Base-by-base conservation (phyloP, 2,329 filamentous ascomycete species). In the Xylaria sp. region DNA sequence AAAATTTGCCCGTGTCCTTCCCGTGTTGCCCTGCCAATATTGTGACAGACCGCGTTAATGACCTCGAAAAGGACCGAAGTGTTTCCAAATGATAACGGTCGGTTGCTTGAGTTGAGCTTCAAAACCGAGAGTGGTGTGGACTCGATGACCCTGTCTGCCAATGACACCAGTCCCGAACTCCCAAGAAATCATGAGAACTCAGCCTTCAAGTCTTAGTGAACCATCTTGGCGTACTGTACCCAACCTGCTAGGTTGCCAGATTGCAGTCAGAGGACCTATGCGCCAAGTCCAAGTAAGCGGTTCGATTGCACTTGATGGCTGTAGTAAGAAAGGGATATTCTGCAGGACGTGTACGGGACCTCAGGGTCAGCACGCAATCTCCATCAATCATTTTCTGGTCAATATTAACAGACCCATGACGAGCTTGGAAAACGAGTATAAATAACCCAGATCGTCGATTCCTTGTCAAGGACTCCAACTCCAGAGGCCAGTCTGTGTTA, bases 231-330 rank as follows among this genome's bases (percentile, higher is more conserved):
- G 52, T 44, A 52, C 55, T 37, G 52, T 62, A 59, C 47, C 23
- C 35, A 19, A 23, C 42, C 54, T 52, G 13, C 62, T 23, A 8
- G 48, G 34, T 64, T 55, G 35, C 52, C 39, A 58, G 47, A 54
- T 52, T 57, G 49, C 55, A 56, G 57, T 55, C 57, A 39, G 44
- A 59, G 44, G 35, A 54, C 55, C 49, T 55, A 58, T 62, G 60
- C 62, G 62, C 62, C 62, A 64, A 64, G 62, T 64, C 57, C 16
- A 19, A 51, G 30, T 35, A 18, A 54, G 30, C 62, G 57, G 60
- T 56, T 62, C 57, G 62, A 60, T 55, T 59, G 23, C 34, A 58
- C 55, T 30, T 46, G 47, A 49, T 47, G 55, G 54, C 59, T 58
- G 58, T 47, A 55, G 55, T 60, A 60, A 60, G 58, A 51, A 55